Evolutionary conservation across 1,139 yeast genomes (phyloP), one percentile per base, ranked within the genome.

Genomic region (Yamadazyma oceani): DNA sequence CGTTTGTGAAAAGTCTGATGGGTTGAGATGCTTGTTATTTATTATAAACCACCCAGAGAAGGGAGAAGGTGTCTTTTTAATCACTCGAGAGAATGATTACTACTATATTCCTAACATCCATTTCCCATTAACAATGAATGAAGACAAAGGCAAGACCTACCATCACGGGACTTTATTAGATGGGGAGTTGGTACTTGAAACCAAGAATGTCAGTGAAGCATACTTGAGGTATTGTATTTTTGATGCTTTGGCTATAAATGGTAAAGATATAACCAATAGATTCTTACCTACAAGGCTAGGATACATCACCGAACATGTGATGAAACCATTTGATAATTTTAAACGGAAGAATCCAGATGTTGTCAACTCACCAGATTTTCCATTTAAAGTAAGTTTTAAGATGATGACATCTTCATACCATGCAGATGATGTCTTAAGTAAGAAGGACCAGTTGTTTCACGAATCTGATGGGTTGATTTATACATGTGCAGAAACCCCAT

Each of bases 1-100:
- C 52, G 98, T 92, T 0, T 92, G 98, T 64, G 99, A 94, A 55
- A 94, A 94, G 58, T 81, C 95, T 0, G 98, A 94, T 60, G 99
- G 99, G 0, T 67, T 92, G 38, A 70, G 99, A 39, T 87, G 95
- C 43, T 65, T 92, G 34, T 62, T 85, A 57, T 69, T 84, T 42
- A 75, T 84, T 4, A 61, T 84, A 31, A 67, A 87, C 53, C 90
- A 85, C 53, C 82, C 88, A 2, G 78, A 70, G 36, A 79, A 87
- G 3, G 84, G 82, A 14, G 90, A 84, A 53, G 92, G 86, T 73
- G 55, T 90, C 69, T 66, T 73, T 79, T 54, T 72, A 48, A 83
- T 94, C 36, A 92, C 95, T 26, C 72, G 99, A 52, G 94, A 85
- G 49, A 87, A 89, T 55, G 95, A 90, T 46, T 92, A 83, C 58